Base-by-base conservation (phyloP, 129 eudicot species). In the Gnaphalium uliginosum region DNA sequence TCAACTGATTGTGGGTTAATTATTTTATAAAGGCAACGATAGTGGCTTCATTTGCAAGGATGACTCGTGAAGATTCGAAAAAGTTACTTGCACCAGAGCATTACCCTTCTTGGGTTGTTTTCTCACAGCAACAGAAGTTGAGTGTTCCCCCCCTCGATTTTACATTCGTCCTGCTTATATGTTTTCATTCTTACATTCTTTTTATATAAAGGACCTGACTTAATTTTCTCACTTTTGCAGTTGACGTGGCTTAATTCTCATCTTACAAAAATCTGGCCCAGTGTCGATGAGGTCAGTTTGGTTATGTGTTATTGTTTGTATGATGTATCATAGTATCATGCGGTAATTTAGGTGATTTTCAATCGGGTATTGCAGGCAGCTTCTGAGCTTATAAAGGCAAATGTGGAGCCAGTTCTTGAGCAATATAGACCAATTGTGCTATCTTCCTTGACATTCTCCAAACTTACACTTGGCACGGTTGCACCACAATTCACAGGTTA, bases 401-500 rank as follows among this genome's bases (percentile, higher is more conserved):
- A 83, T 79, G 97, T 93, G 83, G 97, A 90, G 88, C 97, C 98
- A 9, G 53, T 90, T 79, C 79, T 93, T 46, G 98, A 93, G 82
- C 97, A 90, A 75, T 93, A 93, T 77, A 87, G 93, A 79, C 98
- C 98, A 2, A 58, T 79, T 33, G 78, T 93, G 50, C 79, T 88
- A 81, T 90, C 98, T 10, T 93, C 97, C 30, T 79, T 93, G 87
- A 90, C 82, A 6, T 93, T 93, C 68, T 93, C 98, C 66, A 90
- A 79, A 84, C 82, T 93, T 53, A 93, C 98, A 54, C 93, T 93
- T 43, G 98, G 98, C 51, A 88, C 96, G 4, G 93, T 93, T 26
- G 98, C 98, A 5, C 98, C 98, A 15, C 98, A 93, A 58, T 90
- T 93, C 78, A 93, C 98, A 85, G 98, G 98, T 93, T 77, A 24